Base-by-base conservation (phyloP, 768 basidiomycete genomes). In the Inosperma sp. region DNA sequence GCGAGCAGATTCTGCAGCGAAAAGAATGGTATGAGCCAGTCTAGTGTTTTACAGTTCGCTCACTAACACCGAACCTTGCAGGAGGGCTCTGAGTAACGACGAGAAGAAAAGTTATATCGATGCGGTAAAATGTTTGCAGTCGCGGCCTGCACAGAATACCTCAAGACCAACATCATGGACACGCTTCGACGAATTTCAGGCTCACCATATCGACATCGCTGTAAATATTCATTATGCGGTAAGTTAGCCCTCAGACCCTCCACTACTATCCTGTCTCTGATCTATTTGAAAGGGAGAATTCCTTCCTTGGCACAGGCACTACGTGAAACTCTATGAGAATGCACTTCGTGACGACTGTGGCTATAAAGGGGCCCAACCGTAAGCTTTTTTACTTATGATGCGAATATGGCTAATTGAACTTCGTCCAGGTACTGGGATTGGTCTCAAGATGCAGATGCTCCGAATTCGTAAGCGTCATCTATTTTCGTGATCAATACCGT, bases 131-230 rank as follows among this genome's bases (percentile, higher is more conserved):
- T 74, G 72, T 39, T 53, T 72, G 1, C 70, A 72, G 46, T 46
- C 55, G 1, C 59, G 55, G 3, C 69, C 68, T 2, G 60, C 67
- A 4, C 52, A 48, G 2, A 58, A 63, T 9, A 40, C 58, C 3
- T 33, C 48, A 7, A 50, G 63, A 23, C 39, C 41, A 3, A 58
- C 51, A 1, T 63, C 64, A 7, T 59, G 59, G 33, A 68, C 68
- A 4, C 68, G 70, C 7, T 73, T 64, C 51, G 72, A 75, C 47
- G 72, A 73, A 40, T 70, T 75, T 39, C 65, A 69, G 50, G 68
- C 65, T 0, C 31, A 61, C 8, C 73, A 73, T 48, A 64, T 72
- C 25, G 48, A 52, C 5, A 26, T 64, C 22, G 59, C 69, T 3
- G 54, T 60, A 2, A 27, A 35, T 1, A 59, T 72, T 9, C 72